These are phyloP conservation scores for Phialophora expanda DNA, from an alignment of 2,329 filamentous ascomycete genomes.

Conservation along the genomic window DNA sequence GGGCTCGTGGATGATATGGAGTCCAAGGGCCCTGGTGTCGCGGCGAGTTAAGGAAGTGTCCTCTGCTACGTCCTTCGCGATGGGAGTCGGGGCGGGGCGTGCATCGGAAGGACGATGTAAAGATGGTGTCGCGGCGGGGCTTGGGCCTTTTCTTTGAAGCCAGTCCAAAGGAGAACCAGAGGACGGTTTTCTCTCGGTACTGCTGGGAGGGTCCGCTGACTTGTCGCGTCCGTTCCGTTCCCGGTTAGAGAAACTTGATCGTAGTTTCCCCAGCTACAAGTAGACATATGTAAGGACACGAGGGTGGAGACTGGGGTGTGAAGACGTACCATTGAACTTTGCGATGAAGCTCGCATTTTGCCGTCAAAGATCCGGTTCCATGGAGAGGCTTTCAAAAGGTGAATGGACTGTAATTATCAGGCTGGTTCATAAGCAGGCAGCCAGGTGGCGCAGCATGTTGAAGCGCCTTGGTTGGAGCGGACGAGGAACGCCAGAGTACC, in stretches of 20 bases:
- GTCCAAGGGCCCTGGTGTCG: constrained; percentile 8
- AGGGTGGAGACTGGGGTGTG: background rate
- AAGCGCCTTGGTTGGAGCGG: no score
- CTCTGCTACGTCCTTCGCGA: background rate
- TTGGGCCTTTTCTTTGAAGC: background rate
- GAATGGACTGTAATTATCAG: no score
- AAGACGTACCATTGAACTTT: constrained; percentile 1
- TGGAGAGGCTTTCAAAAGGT: no score
- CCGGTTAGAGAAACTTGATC: background rate
- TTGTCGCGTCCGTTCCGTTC: background rate
- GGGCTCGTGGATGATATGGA: constrained; percentile 21
- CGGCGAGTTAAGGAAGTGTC: background rate
- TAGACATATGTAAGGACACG: background rate
- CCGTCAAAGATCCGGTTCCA: background rate
- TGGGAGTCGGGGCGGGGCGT: background rate
- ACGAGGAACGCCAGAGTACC: no score
- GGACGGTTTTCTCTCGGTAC: background rate
- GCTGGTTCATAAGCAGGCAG: no score
- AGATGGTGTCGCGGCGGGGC: background rate
- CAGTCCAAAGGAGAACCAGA: background rate
- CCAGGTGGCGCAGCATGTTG: no score
- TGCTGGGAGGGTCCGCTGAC: background rate
- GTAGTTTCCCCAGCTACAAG: constrained; percentile 13
- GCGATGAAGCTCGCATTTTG: background rate
- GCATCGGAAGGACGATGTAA: background rate